Conservation (phyloP, 192 early-diverging fungal species). For the Lobosporangium transversale region DNA sequence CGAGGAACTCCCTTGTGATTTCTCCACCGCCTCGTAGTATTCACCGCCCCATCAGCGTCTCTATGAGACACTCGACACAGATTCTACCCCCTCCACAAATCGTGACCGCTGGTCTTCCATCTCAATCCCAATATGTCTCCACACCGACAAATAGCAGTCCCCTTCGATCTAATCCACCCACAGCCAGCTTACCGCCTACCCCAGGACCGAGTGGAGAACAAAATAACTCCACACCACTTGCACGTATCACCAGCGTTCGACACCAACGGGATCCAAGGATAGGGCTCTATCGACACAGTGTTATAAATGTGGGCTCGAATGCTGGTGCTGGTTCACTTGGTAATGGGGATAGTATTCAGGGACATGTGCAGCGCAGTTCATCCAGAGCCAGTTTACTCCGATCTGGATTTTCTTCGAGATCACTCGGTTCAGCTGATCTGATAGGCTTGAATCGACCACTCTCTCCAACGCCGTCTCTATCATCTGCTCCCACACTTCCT, state of each 20-base stretch:
- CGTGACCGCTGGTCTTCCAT: slow-evolving; percentile 10
- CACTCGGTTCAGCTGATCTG: background rate
- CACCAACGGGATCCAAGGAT: slow-evolving; percentile 16
- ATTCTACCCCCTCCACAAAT: slow-evolving; percentile 38
- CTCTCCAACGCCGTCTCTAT: slow-evolving; percentile 24
- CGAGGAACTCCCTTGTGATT: slow-evolving; percentile 41
- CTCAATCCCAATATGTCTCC: background rate
- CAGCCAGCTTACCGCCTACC: slow-evolving; percentile 19
- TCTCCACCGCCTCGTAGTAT: slow-evolving; percentile 41
- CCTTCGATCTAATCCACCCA: slow-evolving; percentile 16
- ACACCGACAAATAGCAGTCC: background rate
- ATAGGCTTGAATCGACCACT: slow-evolving; percentile 10
- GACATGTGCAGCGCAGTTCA: slow-evolving; percentile 32
- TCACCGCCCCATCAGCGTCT: slow-evolving; percentile 31
- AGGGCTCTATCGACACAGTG: slow-evolving; percentile 19
- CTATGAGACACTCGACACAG: slow-evolving; percentile 46
- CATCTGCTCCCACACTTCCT: slow-evolving; percentile 30
- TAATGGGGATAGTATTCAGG: too few species aligned
- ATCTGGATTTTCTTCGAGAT: background rate
- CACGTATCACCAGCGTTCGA: slow-evolving; percentile 32
- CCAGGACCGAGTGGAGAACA: background rate
- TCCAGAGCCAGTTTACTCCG: slow-evolving; percentile 16
- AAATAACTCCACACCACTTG: slow-evolving; percentile 4
- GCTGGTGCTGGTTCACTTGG: too few species aligned
- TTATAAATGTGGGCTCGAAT: too few species aligned